Conservation (phyloP, 345 rosid genomes). For the Hibiscus syriacus region DNA sequence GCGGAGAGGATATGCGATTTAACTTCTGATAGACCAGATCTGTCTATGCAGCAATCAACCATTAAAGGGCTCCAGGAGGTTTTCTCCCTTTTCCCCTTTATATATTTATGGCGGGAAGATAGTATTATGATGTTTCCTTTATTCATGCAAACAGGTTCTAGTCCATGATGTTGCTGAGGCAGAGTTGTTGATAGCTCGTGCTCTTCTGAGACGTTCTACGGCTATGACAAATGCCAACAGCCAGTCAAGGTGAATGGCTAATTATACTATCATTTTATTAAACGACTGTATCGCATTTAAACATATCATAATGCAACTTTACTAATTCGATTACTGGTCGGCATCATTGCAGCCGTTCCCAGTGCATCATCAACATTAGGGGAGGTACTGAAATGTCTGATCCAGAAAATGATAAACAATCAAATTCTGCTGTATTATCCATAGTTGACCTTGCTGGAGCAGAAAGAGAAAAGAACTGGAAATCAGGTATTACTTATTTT, state of each 20-base stretch:
- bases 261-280: background rate
- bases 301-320: background rate
- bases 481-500: constrained; percentile 52
- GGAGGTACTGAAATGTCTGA: constrained; percentile 17
- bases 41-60: constrained; percentile 58
- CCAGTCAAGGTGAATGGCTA: constrained; percentile 62
- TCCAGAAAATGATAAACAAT: constrained; percentile 26
- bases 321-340: background rate
- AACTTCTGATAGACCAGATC: constrained; percentile 47
- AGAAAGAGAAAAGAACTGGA: constrained; percentile 90
- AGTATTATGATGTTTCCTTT: constrained; percentile 2
- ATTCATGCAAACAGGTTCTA: constrained; percentile 36
- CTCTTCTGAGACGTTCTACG: constrained; percentile 76
- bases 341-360: constrained; percentile 70
- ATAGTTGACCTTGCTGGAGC: constrained; percentile 96
- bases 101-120: constrained; percentile 1
- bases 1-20: constrained; percentile 67
- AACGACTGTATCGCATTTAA: background rate
- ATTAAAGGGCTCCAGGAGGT: constrained; percentile 80
- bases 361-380: constrained; percentile 77
- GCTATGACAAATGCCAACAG: constrained; percentile 74
- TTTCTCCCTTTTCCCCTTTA: background rate
- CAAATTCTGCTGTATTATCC: constrained; percentile 43
- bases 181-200: constrained; percentile 55
- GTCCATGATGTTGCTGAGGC: constrained; percentile 50